These are phyloP conservation scores for Cladosporium sp. DNA, from an alignment of 2,329 filamentous ascomycete species.

Conservation along the genomic window DNA sequence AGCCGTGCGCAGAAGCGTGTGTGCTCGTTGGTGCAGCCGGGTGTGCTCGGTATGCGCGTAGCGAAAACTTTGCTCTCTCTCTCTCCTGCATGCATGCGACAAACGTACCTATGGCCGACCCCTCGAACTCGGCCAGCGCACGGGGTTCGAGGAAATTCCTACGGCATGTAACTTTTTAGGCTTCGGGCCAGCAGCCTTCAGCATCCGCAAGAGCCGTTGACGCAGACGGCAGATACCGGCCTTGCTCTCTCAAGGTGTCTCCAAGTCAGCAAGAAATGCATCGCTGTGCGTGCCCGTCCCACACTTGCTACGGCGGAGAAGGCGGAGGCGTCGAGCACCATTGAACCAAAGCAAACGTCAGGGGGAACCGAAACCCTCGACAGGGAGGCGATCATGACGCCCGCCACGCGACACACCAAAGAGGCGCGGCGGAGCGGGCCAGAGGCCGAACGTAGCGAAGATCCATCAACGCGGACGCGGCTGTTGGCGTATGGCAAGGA, in stretches of 20 bases:
- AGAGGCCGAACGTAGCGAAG: conserved; percentile 9
- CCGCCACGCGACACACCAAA: conserved; percentile 10
- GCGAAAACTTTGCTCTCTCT: neutral
- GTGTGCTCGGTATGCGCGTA: conserved; percentile 13
- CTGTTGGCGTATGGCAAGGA: conserved; percentile 8
- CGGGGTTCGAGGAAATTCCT: neutral
- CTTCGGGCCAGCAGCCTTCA: neutral
- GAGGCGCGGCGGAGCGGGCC: conserved; percentile 17
- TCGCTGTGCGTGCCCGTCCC: neutral
- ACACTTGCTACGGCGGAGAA: neutral
- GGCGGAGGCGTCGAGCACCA: neutral
- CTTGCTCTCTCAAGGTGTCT: neutral
- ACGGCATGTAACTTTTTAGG: conserved; percentile 1
- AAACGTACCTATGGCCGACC: neutral
- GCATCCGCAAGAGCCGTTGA: conserved; percentile 6
- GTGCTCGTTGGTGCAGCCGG: conserved; percentile 1
- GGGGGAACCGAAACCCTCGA: neutral
- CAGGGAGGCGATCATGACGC: conserved; percentile 5
- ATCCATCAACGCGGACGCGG: conserved; percentile 1
- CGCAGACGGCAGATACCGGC: conserved; percentile 3
- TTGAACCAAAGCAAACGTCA: neutral
- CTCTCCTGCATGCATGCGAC: neutral
- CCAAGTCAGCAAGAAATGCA: neutral
- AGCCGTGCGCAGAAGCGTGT: conserved; percentile 5
- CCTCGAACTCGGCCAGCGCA: conserved; percentile 10